Percentiles rank a stretch among this genome's conserved stretches.
Evolutionary conservation across 805 yeast genomes (phyloP).

Genomic region (Komagataella mondaviorum): DNA sequence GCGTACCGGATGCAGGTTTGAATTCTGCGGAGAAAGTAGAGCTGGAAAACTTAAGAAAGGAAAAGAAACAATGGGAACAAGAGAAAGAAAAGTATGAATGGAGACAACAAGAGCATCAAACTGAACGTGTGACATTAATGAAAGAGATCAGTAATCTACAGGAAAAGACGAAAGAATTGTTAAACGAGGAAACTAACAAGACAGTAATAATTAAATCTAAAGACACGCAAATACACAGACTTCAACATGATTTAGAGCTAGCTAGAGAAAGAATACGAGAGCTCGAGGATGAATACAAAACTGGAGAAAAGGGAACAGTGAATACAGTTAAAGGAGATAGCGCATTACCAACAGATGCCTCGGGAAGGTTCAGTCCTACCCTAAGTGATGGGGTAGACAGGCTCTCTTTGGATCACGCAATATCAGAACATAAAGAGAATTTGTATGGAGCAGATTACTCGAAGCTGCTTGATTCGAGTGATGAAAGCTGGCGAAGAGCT

Average conservation of each 20-base stretch:
- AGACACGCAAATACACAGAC: constrained; percentile 53
- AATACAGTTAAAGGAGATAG: constrained; percentile 16
- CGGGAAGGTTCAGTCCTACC: constrained; percentile 6
- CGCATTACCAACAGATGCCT: background rate
- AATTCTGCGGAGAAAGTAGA: constrained; percentile 25
- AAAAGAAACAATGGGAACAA: constrained; percentile 34
- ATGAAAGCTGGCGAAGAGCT: constrained; percentile 78
- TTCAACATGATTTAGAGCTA: constrained; percentile 48
- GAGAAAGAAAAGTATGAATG: constrained; percentile 16
- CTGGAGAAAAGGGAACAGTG: constrained; percentile 4
- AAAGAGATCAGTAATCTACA: constrained; percentile 21
- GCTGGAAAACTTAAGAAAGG: constrained; percentile 35
- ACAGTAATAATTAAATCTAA: constrained; percentile 44
- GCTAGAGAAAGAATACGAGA: constrained; percentile 37
- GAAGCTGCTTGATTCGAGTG: constrained; percentile 28
- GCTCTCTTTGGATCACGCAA: constrained; percentile 15
- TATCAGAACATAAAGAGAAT: constrained; percentile 11
- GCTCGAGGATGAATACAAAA: constrained; percentile 28
- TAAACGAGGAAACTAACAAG: constrained; percentile 37
- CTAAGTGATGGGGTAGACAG: constrained; percentile 18
- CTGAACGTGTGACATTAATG: constrained; percentile 16
- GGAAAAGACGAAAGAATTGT: constrained; percentile 23
- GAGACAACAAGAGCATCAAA: constrained; percentile 15
- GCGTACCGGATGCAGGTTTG: constrained; percentile 3
- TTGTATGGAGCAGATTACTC: constrained; percentile 8